Evolutionary conservation across 176 grass and related monocot species (phyloP), one percentile per base, ranked within the genome.

Genomic region (Cenchrus purpureus): DNA sequence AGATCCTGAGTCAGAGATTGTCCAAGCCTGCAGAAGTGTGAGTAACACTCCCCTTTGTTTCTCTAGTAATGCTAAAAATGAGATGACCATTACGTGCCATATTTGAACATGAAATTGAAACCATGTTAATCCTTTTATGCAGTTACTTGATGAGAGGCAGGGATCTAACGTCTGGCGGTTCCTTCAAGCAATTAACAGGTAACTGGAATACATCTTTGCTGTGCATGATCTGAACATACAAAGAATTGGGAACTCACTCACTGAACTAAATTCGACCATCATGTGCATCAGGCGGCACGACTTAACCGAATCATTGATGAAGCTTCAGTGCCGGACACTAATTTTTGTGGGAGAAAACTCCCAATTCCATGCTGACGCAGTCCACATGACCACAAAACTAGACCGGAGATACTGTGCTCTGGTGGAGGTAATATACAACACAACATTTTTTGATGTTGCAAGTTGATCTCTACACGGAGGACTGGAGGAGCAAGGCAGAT

Each of bases 21-120:
- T 98, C 17, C 96, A 98, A 82, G 93, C 93, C 46, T 98, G 96
- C 89, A 92, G 92, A 98, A 95, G 91, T 90, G 96, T 98, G 86
- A 95, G 93, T 84, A 54, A 20, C 62, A 53, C 57, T 68, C 9
- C n/a, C 28, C 11, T 60, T 67, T 69, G 15, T 58, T 12, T 62
- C 57, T 83, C 12, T 88, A 46, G 44, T 64, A 12, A 37, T 43
- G 56, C 40, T 81, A 68, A 17, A 17, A 50, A 55, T 74, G n/a
- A 55, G 19, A 87, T 32, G 73, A 10, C 22, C 11, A 42, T 45
- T 14, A 49, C 34, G 51, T 79, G 42, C 68, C 15, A 28, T 66
- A 46, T 73, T 59, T 59, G 28, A 40, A 73, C 49, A 75, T n/a
- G 29, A 57, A 72, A 43, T 62, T 86, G 17, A 68, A 46, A 17